Evolutionary conservation across 2,329 filamentous ascomycete species (phyloP), one percentile per base, ranked within the genome.

Genomic region (Arthrobotrys megalospora): DNA sequence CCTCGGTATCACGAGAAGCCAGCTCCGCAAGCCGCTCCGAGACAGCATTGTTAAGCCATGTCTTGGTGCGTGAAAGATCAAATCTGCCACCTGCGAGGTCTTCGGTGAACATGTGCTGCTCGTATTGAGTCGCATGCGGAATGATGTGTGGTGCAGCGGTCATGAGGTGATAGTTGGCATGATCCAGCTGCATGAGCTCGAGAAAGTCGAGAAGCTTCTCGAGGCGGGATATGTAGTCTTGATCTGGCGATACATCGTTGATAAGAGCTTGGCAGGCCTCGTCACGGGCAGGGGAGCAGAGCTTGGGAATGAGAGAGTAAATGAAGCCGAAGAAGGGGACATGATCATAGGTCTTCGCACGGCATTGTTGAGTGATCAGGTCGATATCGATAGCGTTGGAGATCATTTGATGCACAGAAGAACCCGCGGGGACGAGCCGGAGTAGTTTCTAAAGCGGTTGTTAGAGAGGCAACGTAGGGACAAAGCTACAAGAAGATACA

Each of bases 251-350:
- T 21, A 87, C 86, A 76, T 90, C 89, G 62, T 91, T 88, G 1
- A 90, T 86, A 19, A 95, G 84, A 1, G 88, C 87, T 82, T 92
- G 91, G 73, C 93, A 91, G 82, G 93, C 90, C 3, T 89, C 89
- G 82, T 96, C 93, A n/a, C 93, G 88, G 82, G 93, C 90, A 0
- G 93, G 93, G 0, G 93, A 93, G 81, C 93, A 95, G 12, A 96
- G 88, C 82, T 92, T 92, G 5, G 92, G 92, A 60, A 96, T 86
- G 55, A 96, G 87, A 1, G 89, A 88, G 0, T 89, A 90, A 87
- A 95, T 93, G 79, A 93, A 92, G 1, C 87, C 86, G 82, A 95
- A 95, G 84, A 95, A 94, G 75, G 90, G 91, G 80, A 92, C 90
- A 80, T 94, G 94, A 0, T 92, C 94, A 83, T 95, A 95, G 62